Evolutionary conservation across 108 stramenopile species (phyloP), one percentile per base, ranked within the genome.

Genomic region (Skeletonema marinoi): DNA sequence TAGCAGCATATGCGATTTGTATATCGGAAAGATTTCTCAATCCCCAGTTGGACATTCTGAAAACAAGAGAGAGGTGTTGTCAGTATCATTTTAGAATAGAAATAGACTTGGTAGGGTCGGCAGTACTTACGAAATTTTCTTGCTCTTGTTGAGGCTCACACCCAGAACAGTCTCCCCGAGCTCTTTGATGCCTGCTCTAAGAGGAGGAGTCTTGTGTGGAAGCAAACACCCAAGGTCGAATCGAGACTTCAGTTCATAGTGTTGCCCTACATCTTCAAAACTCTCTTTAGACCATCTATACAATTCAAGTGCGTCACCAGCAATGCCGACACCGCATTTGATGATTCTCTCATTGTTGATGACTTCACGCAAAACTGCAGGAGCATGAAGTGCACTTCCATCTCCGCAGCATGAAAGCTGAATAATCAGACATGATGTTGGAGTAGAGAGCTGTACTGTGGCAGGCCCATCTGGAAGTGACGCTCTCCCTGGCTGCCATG

Each of bases 1-100:
- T 81, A 12, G 90, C 91, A 16, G 85, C 88, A 74, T 95, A 95
- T 32, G 62, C 56, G 19, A 92, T 72, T 75, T 95, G 93, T 19
- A 68, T 50, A n/a, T 69, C 32, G 2, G 74, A 81, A 69, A 95
- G 74, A 56, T 87, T 87, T 14, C 80, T 51, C 35, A 8, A n/a
- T 3, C 78, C 68, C 93, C 93, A 95, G 66, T 92, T 82, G 36
- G 78, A 80, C 78, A 78, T 70, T 4, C 6, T 67, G 30, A 5
- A 41, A 60, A 59, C 33, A 60, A 60, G 21, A 6, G 41, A 68
- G 30, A 7, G 9, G 21, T 36, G 58, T 60, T 39, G 17, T 70
- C 11, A 54, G 54, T 70, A 36, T 50, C 16, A 0, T 10, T n/a
- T n/a, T n/a, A n/a, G n/a, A n/a, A n/a, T n/a, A n/a, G n/a, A n/a